A percentile compares a stretch with the other conserved stretches of the same genome.
These are phyloP conservation scores for Grammothele lineata DNA, from an alignment of 768 basidiomycete species.

Conservation along the genomic window DNA sequence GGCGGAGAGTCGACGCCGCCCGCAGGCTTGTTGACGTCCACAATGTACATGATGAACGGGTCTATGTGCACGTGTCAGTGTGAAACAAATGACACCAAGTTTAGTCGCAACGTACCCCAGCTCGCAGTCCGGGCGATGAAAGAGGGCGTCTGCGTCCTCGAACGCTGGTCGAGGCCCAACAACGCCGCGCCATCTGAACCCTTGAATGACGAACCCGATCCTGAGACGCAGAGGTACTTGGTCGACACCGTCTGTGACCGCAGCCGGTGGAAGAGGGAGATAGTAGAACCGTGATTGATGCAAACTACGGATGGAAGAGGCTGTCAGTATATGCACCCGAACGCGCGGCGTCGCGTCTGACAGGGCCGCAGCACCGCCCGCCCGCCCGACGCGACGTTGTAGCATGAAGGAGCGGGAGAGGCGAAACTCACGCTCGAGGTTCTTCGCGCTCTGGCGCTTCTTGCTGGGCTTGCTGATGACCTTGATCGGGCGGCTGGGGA, in stretches of 20 bases:
- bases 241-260: constrained; percentile 95
- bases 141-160: constrained; percentile 70
- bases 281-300: constrained; percentile 93
- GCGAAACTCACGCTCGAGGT: constrained; percentile 72
- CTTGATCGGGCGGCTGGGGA: constrained; percentile 93
- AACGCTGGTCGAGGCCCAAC: constrained; percentile 73
- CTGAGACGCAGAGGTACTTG: constrained; percentile 93
- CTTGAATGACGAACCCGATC: constrained; percentile 87
- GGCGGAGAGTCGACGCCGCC: constrained; percentile 74
- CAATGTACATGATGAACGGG: constrained; percentile 96
- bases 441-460: constrained; percentile 92
- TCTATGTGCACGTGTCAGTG: constrained; percentile 39
- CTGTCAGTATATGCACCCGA: constrained; percentile 1
- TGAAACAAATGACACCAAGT: constrained; percentile 10
- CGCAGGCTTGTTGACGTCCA: constrained; percentile 83
- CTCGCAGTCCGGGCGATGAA: constrained; percentile 88
- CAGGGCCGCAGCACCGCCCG: constrained; percentile 3
- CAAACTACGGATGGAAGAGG: constrained; percentile 52
- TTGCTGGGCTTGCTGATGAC: constrained; percentile 98
- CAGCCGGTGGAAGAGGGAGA: constrained; percentile 93
- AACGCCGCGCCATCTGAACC: constrained; percentile 89
- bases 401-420: constrained; percentile 5
- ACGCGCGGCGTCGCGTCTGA: not conserved
- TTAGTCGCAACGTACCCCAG: constrained; percentile 59
- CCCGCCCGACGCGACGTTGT: not conserved